Evolutionary conservation across 306 rosid species (phyloP), one percentile per base, ranked within the genome.

Genomic region (Bauhinia variegata): DNA sequence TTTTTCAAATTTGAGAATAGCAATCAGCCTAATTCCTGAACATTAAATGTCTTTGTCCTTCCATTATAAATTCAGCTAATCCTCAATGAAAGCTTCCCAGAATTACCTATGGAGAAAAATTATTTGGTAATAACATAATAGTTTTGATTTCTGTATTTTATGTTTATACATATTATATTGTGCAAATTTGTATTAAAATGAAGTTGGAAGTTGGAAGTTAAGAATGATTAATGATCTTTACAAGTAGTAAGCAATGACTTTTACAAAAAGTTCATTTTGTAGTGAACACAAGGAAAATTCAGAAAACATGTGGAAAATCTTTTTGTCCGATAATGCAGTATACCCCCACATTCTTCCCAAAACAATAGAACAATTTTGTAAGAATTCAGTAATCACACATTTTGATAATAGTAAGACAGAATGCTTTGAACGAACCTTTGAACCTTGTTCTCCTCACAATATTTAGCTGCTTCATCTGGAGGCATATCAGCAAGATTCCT

Each of bases 401-500:
- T 28, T 33, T 14, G 48, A 62, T 5, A 57, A 39, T 3, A 56
- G 44, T 3, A 55, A 44, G 67, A 49, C 67, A 80, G 1, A 23
- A 17, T 65, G 78, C 84, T 58, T 54, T 31, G 70, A 63, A 69
- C 83, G 73, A 38, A 83, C 99, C 99, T 86, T 80, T 95, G 96
- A 61, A 86, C 69, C 15, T 86, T 85, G 80, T 95, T 95, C 83
- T 83, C 90, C 75, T 93, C 92, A 54, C 99, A 93, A 69, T 93
- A 93, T 60, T 90, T 90, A 53, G 82, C 86, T 0, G 84, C 95
- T 71, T 88, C 97, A 65, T 85, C 95, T 34, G 86, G 80, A 36
- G 89, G 87, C 85, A 86, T 63, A 70, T 93, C 99, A 14, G 97
- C 81, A 52, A 93, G 95, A 74, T 77, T 88, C 82, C 85, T 93